These are phyloP conservation scores for Sordaria brevicollis DNA, from an alignment of 495 filamentous ascomycete genomes.

Conservation along the genomic window DNA sequence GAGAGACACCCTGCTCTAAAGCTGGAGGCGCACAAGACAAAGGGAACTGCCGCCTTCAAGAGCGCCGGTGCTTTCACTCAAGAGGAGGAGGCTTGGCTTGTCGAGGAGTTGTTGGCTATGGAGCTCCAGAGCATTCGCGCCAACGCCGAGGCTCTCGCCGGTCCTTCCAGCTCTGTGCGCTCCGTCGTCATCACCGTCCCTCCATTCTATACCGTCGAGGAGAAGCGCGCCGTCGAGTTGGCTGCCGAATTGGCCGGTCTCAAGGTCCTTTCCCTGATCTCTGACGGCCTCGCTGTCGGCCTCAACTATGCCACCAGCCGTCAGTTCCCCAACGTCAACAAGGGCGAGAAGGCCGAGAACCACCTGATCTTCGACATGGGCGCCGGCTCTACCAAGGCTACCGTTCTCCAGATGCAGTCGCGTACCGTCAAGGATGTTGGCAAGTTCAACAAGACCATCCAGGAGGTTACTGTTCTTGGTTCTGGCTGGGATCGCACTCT, in stretches of 20 bases:
- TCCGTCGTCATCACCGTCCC: conserved; percentile 87
- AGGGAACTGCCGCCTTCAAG: conserved; percentile 65
- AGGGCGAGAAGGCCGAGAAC: conserved; percentile 81
- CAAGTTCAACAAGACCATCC: conserved; percentile 90
- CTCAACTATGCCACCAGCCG: conserved; percentile 89
- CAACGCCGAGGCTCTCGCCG: conserved; percentile 79
- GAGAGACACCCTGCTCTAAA: conserved; percentile 61
- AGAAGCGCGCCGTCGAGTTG: conserved; percentile 71
- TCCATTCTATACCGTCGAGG: conserved; percentile 80
- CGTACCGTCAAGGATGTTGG: conserved; percentile 84
- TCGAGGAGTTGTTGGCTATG: conserved; percentile 96
- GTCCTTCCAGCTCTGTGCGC: conserved; percentile 60
- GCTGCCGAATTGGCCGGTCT: conserved; percentile 83
- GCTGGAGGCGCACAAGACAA: conserved; percentile 43
- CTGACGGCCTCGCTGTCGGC: conserved; percentile 85
- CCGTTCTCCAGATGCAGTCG: conserved; percentile 81
- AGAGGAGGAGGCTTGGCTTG: conserved; percentile 61
- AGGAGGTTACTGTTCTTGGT: conserved; percentile 82
- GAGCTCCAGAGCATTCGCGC: conserved; percentile 77
- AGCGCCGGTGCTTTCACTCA: conserved; percentile 55
- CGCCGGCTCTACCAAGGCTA: conserved; percentile 94
- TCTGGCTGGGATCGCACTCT: conserved; percentile 81
- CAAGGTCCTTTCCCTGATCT: conserved; percentile 72
- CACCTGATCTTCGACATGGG: conserved; percentile 98
- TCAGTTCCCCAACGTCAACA: conserved; percentile 72